These are phyloP conservation scores for Ambrosia trifida DNA, from an alignment of 129 eudicot species.

Conservation along the genomic window DNA sequence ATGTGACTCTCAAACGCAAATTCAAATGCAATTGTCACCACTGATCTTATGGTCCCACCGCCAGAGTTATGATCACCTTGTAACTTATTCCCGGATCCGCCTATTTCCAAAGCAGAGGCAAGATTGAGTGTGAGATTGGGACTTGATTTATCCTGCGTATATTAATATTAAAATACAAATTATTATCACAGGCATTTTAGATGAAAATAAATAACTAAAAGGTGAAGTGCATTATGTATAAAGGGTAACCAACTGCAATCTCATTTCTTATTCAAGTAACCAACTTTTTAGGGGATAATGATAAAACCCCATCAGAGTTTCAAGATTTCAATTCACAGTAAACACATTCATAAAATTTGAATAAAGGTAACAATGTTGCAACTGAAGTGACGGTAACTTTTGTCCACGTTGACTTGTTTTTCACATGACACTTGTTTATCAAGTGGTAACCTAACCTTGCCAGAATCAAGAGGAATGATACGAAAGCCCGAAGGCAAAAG, in stretches of 20 bases:
- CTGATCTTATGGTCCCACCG: constrained; percentile 55
- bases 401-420: too few relatives aligned
- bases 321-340: too few relatives aligned
- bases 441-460: constrained; percentile 46
- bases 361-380: too few relatives aligned
- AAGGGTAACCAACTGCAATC: too few relatives aligned
- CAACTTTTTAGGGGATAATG: too few relatives aligned
- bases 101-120: constrained; percentile 86
- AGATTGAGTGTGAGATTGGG: constrained; percentile 94
- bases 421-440: too few relatives aligned
- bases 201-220: background rate
- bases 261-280: too few relatives aligned
- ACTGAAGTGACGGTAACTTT: too few relatives aligned
- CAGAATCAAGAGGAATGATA: constrained; percentile 79
- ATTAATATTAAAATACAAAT: background rate
- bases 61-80: constrained; percentile 34
- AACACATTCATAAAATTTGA: too few relatives aligned
- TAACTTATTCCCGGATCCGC: constrained; percentile 58
- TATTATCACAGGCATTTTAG: background rate
- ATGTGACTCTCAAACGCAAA: constrained; percentile 92
- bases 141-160: constrained; percentile 65
- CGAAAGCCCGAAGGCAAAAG: constrained; percentile 95
- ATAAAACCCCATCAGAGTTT: too few relatives aligned
- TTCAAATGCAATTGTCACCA: constrained; percentile 88
- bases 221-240: background rate